A percentile compares a stretch with the other conserved stretches of the same genome.
phyloP scores from a whole-genome alignment of 345 rosid genomes.

The Gynandropsis gynandra region DNA sequence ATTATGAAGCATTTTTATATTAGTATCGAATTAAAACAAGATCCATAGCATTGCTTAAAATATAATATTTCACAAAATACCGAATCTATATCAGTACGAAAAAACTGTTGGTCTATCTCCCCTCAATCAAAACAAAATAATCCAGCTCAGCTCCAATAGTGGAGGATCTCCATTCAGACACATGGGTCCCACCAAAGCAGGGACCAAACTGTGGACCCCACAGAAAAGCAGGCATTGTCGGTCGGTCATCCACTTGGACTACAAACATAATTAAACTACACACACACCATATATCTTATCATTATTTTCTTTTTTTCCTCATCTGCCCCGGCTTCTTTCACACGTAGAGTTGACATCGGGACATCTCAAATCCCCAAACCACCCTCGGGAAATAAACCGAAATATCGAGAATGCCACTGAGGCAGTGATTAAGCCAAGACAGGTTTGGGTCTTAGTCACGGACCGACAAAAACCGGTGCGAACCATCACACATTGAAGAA shows the following conservation, averaged over 20 bases:
- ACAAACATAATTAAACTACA: constrained; percentile 28
- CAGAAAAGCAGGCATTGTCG: constrained; percentile 44
- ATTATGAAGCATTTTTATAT: no score
- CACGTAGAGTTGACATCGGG: constrained; percentile 52
- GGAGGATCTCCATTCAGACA: constrained; percentile 28
- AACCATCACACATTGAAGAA: constrained; percentile 23
- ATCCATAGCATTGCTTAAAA: no score
- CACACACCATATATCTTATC: constrained; percentile 8
- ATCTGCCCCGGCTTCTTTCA: constrained; percentile 17
- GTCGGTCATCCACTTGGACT: constrained; percentile 63
- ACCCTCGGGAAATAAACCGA: constrained; percentile 8
- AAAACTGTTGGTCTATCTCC: neutral
- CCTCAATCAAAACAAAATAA: constrained; percentile 15
- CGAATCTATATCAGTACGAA: constrained; percentile 8
- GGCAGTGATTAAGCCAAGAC: constrained; percentile 44
- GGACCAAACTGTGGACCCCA: constrained; percentile 24
- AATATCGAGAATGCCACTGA: constrained; percentile 27
- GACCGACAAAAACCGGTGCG: constrained; percentile 34
- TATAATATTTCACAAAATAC: neutral
- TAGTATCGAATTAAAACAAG: no score
- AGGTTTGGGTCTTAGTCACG: constrained; percentile 32
- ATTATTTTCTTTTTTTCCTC: constrained; percentile 15
- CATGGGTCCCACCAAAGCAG: constrained; percentile 21
- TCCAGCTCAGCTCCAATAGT: constrained; percentile 29
- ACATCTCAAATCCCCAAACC: constrained; percentile 13